Evolutionary conservation across 768 basidiomycete genomes (phyloP).

Genomic region (Boletus reticulatus): DNA sequence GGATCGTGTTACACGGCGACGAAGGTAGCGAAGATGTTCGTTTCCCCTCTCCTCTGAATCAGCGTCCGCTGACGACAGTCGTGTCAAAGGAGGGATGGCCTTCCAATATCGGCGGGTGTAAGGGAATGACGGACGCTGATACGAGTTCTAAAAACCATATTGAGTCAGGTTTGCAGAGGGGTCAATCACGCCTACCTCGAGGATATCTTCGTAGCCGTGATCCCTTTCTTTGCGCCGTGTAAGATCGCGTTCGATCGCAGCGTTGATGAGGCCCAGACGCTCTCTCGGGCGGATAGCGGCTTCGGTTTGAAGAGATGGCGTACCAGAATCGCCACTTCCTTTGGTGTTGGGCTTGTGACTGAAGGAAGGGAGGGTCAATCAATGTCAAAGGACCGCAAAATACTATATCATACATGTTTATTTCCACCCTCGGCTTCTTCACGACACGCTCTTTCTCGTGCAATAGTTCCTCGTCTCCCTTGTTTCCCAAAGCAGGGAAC

Average conservation of each 20-base stretch:
- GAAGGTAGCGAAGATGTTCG: constrained; percentile 39
- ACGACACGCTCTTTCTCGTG: constrained; percentile 66
- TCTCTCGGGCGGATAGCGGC: constrained; percentile 62
- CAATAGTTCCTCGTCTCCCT: constrained; percentile 70
- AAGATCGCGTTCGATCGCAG: constrained; percentile 60
- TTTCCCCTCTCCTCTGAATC: constrained; percentile 20
- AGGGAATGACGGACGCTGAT: constrained; percentile 59
- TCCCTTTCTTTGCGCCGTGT: constrained; percentile 68
- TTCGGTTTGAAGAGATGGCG: constrained; percentile 42
- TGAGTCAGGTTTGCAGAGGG: not conserved
- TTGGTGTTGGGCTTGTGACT: constrained; percentile 48
- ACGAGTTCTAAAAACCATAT: constrained; percentile 52
- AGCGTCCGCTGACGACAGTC: constrained; percentile 26
- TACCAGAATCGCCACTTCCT: constrained; percentile 40
- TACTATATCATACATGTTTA: constrained; percentile 8
- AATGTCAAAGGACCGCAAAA: not conserved
- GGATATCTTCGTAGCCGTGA: constrained; percentile 81
- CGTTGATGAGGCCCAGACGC: constrained; percentile 51
- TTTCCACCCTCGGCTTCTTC: constrained; percentile 52
- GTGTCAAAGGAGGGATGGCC: constrained; percentile 44
- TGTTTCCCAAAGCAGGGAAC: constrained; percentile 56
- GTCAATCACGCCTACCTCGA: constrained; percentile 56
- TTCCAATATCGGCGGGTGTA: constrained; percentile 68
- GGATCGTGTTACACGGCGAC: constrained; percentile 79
- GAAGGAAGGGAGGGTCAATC: constrained; percentile 1